A percentile compares a stretch with the other conserved stretches of the same genome.
Evolutionary conservation across 768 basidiomycete genomes (phyloP).

Genomic region (Tulasnella sp.): DNA sequence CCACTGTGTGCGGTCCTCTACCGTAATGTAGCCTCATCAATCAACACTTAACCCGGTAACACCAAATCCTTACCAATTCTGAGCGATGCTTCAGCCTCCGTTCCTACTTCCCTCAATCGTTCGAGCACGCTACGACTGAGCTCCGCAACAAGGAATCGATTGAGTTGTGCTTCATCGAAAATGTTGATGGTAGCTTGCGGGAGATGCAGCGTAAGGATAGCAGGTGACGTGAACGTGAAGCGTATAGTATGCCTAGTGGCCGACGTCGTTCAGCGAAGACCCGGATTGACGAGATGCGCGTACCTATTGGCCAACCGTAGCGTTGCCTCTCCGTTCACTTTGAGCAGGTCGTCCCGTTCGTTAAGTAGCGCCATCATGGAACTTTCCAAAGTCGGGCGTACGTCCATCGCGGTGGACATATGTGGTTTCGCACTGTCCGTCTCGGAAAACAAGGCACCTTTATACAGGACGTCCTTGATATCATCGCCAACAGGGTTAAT

Average conservation of each 20-base stretch:
- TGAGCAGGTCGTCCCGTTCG: constrained; percentile 30
- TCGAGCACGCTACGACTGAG: constrained; percentile 57
- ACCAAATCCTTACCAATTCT: neutral
- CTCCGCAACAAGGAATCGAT: constrained; percentile 64
- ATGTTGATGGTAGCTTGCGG: constrained; percentile 65
- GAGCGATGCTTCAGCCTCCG: neutral
- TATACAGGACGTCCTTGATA: constrained; percentile 7
- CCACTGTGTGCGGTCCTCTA: constrained; percentile 1
- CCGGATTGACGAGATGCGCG: constrained; percentile 12
- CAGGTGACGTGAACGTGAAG: constrained; percentile 65
- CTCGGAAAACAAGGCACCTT: neutral
- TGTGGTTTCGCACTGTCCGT: neutral
- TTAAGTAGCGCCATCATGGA: neutral
- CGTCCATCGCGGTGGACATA: neutral
- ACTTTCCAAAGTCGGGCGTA: constrained; percentile 3
- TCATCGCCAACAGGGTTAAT: constrained; percentile 26
- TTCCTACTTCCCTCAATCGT: constrained; percentile 23
- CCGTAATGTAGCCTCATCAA: neutral
- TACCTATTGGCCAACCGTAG: constrained; percentile 60
- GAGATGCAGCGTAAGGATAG: constrained; percentile 62
- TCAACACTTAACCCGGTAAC: too few relatives aligned
- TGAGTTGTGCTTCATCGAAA: constrained; percentile 62
- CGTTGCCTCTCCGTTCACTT: constrained; percentile 57
- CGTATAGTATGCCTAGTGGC: constrained; percentile 53
- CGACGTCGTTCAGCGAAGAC: neutral